phyloP scores from a whole-genome alignment of 306 rosid genomes.

The Sophora flavescens region DNA sequence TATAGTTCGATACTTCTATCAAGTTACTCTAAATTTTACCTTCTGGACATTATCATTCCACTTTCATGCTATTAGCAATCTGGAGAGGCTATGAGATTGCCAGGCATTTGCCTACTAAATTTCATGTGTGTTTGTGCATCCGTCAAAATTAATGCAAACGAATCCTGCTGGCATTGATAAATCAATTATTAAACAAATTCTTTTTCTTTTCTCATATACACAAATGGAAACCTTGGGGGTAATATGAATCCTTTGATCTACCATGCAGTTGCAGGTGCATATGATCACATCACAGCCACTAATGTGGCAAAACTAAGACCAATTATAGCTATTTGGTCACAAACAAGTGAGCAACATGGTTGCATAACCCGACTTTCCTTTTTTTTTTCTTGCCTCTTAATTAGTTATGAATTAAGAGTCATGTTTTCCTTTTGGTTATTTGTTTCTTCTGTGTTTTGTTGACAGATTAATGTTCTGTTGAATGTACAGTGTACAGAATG shows the following conservation, averaged over 20 bases:
- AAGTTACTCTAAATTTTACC: not conserved
- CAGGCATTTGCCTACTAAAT: not conserved
- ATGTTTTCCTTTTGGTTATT: too few species aligned
- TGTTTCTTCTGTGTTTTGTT: too few species aligned
- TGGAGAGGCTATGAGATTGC: not conserved
- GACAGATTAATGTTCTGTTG: too few species aligned
- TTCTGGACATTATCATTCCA: not conserved
- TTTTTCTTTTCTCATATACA: too few species aligned
- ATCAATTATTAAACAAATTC: too few species aligned
- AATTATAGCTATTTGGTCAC: not conserved
- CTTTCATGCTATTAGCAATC: conserved; percentile 1
- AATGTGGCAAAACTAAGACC: conserved; percentile 35
- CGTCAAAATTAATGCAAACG: not conserved
- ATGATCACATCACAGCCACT: conserved; percentile 49
- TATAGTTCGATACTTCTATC: not conserved
- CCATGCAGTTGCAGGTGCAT: conserved; percentile 12
- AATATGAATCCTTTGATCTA: conserved; percentile 2
- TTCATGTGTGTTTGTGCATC: not conserved
- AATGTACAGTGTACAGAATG: too few species aligned
- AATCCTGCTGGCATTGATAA: not conserved
- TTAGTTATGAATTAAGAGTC: too few species aligned
- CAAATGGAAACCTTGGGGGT: too few species aligned
- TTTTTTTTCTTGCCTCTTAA: too few species aligned
- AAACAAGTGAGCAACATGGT: not conserved
- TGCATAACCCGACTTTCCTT: not conserved